A percentile compares a stretch with the other conserved stretches of the same genome.
phyloP scores from a whole-genome alignment of 129 eudicot species.

The Deinandra increscens region DNA sequence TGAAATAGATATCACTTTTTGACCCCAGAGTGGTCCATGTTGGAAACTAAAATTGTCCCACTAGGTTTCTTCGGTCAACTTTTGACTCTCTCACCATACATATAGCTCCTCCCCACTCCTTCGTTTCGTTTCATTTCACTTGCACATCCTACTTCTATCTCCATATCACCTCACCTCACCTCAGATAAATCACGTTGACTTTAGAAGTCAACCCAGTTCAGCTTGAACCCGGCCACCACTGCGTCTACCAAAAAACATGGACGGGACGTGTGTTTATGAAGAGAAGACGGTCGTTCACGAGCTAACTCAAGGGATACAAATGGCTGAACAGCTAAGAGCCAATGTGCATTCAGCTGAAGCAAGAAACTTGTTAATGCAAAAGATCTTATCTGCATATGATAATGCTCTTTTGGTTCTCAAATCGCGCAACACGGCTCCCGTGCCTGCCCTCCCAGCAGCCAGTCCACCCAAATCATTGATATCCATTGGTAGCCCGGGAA shows the following conservation, averaged over 20 bases:
- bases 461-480: conserved; percentile 43
- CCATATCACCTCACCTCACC: conserved; percentile 1
- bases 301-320: no score
- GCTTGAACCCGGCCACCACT: no score
- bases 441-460: no score
- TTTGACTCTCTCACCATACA: conserved; percentile 5
- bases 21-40: conserved; percentile 22
- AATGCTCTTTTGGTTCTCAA: conserved; percentile 54
- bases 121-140: background rate
- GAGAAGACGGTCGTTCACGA: no score
- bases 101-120: background rate
- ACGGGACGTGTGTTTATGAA: no score
- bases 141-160: background rate
- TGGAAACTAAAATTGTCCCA: conserved; percentile 10
- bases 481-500: conserved; percentile 43
- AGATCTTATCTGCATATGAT: no score
- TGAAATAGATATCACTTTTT: conserved; percentile 18
- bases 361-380: no score
- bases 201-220: conserved; percentile 16
- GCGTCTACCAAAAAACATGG: conserved; percentile 53
- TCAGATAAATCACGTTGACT: background rate
- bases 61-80: conserved; percentile 29
- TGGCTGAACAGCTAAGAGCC: no score
- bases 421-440: conserved; percentile 36
- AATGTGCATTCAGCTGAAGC: no score